Evolutionary conservation across 2,329 filamentous ascomycete genomes (phyloP).

Genomic region (Diplodia scrobiculata): DNA sequence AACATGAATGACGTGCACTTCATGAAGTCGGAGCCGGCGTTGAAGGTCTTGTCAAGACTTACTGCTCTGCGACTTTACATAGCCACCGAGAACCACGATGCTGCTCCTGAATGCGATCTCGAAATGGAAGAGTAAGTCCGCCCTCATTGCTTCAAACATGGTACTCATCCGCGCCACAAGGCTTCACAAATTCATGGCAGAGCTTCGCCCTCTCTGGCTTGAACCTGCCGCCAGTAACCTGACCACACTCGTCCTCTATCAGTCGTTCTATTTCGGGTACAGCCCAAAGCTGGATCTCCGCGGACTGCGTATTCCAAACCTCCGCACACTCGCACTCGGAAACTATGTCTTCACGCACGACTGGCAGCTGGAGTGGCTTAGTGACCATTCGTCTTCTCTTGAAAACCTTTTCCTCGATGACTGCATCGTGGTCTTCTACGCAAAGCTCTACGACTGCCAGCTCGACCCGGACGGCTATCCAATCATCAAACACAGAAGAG

Average conservation of each 20-base stretch:
- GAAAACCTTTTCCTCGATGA: constrained; percentile 50
- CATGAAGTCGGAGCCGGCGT: not conserved
- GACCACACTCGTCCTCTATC: constrained; percentile 45
- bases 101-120: not conserved
- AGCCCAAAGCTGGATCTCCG: constrained; percentile 44
- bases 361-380: constrained; percentile 53
- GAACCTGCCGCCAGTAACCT: constrained; percentile 37
- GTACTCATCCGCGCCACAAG: not conserved
- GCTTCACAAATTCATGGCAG: constrained; percentile 34
- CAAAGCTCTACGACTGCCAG: constrained; percentile 3
- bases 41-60: not conserved
- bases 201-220: constrained; percentile 35
- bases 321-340: constrained; percentile 48
- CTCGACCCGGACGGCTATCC: constrained; percentile 4
- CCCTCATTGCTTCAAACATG: not conserved
- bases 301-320: constrained; percentile 45
- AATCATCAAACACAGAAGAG: not conserved
- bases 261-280: constrained; percentile 46
- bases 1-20: not conserved
- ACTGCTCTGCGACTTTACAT: not conserved
- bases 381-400: constrained; percentile 45
- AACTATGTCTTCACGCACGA: constrained; percentile 50
- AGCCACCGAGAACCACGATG: not conserved
- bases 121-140: not conserved
- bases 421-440: constrained; percentile 43